These are phyloP conservation scores for Apiospora kogelbergensis DNA, from an alignment of 2,329 filamentous ascomycete genomes.

Conservation along the genomic window DNA sequence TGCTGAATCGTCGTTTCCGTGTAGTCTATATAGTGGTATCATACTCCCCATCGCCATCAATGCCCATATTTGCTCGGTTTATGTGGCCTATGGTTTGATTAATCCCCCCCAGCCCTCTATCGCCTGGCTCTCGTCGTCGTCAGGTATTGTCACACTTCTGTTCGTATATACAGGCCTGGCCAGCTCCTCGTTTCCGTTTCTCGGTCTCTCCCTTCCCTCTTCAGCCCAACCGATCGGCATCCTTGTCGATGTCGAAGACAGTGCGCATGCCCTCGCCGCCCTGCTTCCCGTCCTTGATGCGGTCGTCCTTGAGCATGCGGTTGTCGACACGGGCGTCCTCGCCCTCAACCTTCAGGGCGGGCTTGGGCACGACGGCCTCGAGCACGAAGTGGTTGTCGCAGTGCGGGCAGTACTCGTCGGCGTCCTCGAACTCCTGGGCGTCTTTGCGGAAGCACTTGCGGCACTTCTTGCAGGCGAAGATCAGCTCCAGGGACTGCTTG, in stretches of 20 bases:
- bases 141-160: not conserved
- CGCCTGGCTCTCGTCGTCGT: not conserved
- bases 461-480: constrained; percentile 98
- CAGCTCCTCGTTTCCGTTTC: not conserved
- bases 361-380: constrained; percentile 81
- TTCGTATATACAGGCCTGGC: not conserved
- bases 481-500: constrained; percentile 80
- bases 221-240: constrained; percentile 76
- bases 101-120: not conserved
- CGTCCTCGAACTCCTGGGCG: constrained; percentile 86
- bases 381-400: constrained; percentile 99
- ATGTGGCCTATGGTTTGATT: not conserved
- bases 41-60: constrained; percentile 11
- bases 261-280: constrained; percentile 47
- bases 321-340: constrained; percentile 85
- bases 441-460: constrained; percentile 98
- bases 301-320: constrained; percentile 91
- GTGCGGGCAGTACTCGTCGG: constrained; percentile 97
- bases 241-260: constrained; percentile 75
- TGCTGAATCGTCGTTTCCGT: constrained; percentile 3
- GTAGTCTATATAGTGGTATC: constrained; percentile 17
- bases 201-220: not conserved
- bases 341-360: constrained; percentile 82
- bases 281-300: constrained; percentile 56
- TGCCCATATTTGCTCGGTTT: not conserved